Evolutionary conservation across 768 basidiomycete genomes (phyloP).

Genomic region (Tricholoma sp.): DNA sequence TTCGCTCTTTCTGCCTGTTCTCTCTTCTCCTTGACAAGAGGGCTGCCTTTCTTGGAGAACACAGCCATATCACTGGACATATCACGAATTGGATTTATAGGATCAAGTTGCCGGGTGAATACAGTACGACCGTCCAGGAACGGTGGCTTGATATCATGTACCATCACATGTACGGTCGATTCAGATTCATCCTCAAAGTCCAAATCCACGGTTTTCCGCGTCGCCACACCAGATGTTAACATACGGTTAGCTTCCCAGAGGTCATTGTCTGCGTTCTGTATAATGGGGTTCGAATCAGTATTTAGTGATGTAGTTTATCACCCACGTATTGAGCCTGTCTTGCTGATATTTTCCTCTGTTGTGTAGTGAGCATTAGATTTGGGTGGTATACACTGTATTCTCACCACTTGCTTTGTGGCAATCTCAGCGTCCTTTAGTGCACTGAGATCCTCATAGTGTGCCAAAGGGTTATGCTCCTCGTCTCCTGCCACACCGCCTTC

Average conservation of each 20-base stretch:
- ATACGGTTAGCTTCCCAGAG: conserved; percentile 99
- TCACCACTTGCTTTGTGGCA: conserved; percentile 66
- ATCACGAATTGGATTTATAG: conserved; percentile 95
- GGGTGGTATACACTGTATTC: conserved; percentile 18
- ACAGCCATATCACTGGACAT: conserved; percentile 91
- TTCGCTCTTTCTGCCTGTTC: conserved; percentile 96
- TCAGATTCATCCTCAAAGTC: conserved; percentile 97
- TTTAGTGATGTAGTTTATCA: conserved; percentile 5
- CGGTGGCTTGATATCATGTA: conserved; percentile 95
- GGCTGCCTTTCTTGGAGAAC: conserved; percentile 96
- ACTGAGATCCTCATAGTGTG: conserved; percentile 87
- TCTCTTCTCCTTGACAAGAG: conserved; percentile 90
- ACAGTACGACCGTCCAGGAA: conserved; percentile 96
- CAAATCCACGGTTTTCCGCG: conserved; percentile 79
- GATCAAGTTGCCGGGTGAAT: conserved; percentile 94
- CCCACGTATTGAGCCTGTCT: conserved; percentile 93
- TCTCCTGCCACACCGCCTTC: conserved; percentile 83
- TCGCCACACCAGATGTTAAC: conserved; percentile 92
- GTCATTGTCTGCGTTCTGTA: conserved; percentile 94
- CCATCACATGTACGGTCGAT: conserved; percentile 95
- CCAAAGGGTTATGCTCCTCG: conserved; percentile 88
- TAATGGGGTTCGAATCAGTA: background rate
- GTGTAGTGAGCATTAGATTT: conserved; percentile 8
- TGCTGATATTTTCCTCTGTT: conserved; percentile 84
- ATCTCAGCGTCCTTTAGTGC: conserved; percentile 68